A percentile compares a stretch with the other conserved stretches of the same genome.
phyloP scores from a whole-genome alignment of 495 filamentous ascomycete genomes.

The Physcia stellaris region DNA sequence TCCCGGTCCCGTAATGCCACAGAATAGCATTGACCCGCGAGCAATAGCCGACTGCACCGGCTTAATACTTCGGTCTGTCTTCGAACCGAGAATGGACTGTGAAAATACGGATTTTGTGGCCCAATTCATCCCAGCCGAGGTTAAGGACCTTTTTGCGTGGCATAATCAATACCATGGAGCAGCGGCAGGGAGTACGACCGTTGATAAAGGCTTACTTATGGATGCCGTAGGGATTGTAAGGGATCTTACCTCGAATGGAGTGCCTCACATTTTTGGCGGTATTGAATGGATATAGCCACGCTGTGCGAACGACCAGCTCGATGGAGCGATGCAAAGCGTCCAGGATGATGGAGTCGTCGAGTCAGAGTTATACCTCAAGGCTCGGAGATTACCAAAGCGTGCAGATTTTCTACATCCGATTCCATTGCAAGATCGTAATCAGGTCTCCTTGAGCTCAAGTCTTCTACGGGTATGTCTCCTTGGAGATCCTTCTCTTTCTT shows the following conservation, averaged over 20 bases:
- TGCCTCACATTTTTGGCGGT: conserved; percentile 15
- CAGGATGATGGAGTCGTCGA: not conserved
- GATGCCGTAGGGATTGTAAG: conserved; percentile 19
- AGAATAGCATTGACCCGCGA: conserved; percentile 3
- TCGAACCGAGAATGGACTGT: conserved; percentile 15
- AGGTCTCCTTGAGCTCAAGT: no score
- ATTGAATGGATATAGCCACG: conserved; percentile 2
- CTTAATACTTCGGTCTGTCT: conserved; percentile 22
- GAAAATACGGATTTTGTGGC: conserved; percentile 21
- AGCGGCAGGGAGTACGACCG: conserved; percentile 1
- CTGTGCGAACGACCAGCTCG: not conserved
- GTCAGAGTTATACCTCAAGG: conserved; percentile 33
- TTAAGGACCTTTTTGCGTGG: conserved; percentile 4
- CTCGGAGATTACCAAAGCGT: conserved; percentile 38
- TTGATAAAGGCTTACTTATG: not conserved
- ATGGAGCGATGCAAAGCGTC: no score
- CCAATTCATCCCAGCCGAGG: conserved; percentile 18
- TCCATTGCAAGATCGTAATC: not conserved
- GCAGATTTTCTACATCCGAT: conserved; percentile 45
- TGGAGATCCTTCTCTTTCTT: no score
- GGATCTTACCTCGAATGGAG: conserved; percentile 14
- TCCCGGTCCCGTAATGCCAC: not conserved
- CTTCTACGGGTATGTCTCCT: no score
- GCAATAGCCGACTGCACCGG: conserved; percentile 15
- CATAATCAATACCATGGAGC: conserved; percentile 1